Base-by-base conservation (phyloP, 164 flowering plant species). In the Paratinospora sagittata region DNA sequence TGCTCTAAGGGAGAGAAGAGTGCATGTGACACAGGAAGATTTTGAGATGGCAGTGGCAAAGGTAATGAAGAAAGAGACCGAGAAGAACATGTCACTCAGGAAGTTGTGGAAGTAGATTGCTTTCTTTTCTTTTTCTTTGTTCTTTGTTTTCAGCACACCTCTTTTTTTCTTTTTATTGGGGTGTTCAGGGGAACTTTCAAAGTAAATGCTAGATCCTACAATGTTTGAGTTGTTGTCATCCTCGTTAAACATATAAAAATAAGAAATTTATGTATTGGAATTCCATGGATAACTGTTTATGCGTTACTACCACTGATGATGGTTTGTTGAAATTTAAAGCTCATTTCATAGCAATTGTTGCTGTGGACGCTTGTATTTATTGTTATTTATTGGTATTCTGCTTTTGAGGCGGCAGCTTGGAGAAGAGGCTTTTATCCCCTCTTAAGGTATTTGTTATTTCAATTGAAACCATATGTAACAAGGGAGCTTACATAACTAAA, bases 41-140 rank as follows among this genome's bases (percentile, higher is more conserved):
- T 95, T 95, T 67, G 97, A 95, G 85, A 95, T 95, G 98, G 98
- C 97, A 5, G 98, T 95, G 64, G 97, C 98, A 3, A 95, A 95
- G 88, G 98, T 95, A 24, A 94, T 94, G 98, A 94, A 92, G 89
- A 94, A 94, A 77, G 98, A 94, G 69, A 90, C 90, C 0, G 97
- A 94, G 83, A 94, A 92, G 80, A 94, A 92, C 86, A 90, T 94
- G 97, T 95, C 98, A 0, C 72, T 95, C 69, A 83, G 97, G 63
- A 95, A 92, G 88, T 83, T 95, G 26, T 92, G 97, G 98, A 95
- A 95, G 84, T 95, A 81, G 76, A 73, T 39, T 58, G 11, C 36
- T 63, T 27, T 30, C 6, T 17, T 65, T 19, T 36, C 67, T 36
- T 21, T 0, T 65, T 65, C 10, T 37, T 16, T 34, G 23, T 17